A percentile compares a stretch with the other conserved stretches of the same genome.
phyloP scores from a whole-genome alignment of 768 basidiomycete species.

The Podaxis sp. region DNA sequence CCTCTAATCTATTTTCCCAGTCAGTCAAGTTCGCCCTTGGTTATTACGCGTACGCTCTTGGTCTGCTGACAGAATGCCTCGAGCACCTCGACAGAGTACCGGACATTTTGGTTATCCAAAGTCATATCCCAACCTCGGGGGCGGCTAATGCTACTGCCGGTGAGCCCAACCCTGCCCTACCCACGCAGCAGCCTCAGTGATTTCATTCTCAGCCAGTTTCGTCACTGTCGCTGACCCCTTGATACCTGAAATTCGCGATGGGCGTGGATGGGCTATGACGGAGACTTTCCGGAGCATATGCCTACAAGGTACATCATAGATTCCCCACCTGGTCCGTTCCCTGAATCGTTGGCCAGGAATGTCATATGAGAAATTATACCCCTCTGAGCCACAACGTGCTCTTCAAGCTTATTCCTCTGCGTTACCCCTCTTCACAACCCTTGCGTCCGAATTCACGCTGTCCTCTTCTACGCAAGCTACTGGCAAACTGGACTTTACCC shows the following conservation, averaged over 20 bases:
- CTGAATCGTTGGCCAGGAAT: conserved; percentile 50
- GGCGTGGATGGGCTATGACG: conserved; percentile 65
- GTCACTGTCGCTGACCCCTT: conserved; percentile 35
- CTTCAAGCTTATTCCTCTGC: conserved; percentile 53
- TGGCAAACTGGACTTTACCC: conserved; percentile 40
- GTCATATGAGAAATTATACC: conserved; percentile 59
- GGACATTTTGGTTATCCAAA: conserved; percentile 48
- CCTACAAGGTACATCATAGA: conserved; percentile 56
- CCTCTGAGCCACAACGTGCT: conserved; percentile 43
- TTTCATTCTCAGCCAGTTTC: conserved; percentile 49
- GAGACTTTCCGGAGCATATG: conserved; percentile 76
- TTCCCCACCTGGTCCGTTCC: not conserved
- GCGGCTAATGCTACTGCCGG: conserved; percentile 35
- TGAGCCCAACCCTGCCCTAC: conserved; percentile 20
- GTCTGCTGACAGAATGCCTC: conserved; percentile 61
- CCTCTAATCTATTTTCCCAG: conserved; percentile 31
- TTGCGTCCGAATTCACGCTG: conserved; percentile 43
- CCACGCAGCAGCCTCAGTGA: conserved; percentile 33
- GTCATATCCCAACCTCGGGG: conserved; percentile 42
- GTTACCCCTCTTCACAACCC: conserved; percentile 47
- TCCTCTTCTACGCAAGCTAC: conserved; percentile 22
- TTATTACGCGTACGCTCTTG: conserved; percentile 78
- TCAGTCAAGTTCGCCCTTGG: conserved; percentile 65
- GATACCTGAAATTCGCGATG: conserved; percentile 58
- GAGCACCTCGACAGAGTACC: conserved; percentile 50